Percentiles rank a stretch among this genome's conserved stretches.
Evolutionary conservation across 139 green algal genomes (phyloP).

Genomic region (Chlamydomonas asymmetrica): DNA sequence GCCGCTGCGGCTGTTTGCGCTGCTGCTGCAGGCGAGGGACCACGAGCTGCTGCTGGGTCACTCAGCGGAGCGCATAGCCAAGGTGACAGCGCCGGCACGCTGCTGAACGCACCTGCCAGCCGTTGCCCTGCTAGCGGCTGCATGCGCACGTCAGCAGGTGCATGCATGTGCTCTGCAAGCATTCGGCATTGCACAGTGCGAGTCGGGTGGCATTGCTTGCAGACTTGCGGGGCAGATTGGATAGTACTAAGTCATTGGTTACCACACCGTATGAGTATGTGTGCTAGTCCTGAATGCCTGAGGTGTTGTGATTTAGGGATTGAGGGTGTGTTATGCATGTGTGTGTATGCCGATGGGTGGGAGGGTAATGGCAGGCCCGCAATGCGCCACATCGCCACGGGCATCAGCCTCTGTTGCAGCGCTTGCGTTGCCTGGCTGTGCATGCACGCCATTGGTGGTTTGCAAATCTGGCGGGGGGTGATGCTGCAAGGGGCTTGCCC

Average conservation of each 20-base stretch:
- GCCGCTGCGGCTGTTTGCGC: background rate
- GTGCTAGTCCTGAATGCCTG: background rate
- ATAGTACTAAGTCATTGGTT: background rate
- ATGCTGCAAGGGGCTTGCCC: background rate
- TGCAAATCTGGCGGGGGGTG: background rate
- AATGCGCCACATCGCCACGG: background rate
- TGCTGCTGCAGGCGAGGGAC: conserved; percentile 36
- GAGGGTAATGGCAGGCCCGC: background rate
- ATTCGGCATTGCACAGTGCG: background rate
- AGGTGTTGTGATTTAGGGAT: too few species aligned
- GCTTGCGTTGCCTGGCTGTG: background rate
- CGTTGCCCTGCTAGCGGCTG: background rate
- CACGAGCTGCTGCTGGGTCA: conserved; percentile 52
- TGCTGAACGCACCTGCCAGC: too few species aligned
- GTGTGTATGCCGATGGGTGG: too few species aligned
- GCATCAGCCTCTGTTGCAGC: background rate
- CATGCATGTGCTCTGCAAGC: background rate
- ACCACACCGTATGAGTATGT: background rate
- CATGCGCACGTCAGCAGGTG: background rate
- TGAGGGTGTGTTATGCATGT: too few species aligned
- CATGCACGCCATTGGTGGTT: background rate
- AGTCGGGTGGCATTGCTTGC: background rate
- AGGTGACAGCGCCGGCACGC: too few species aligned
- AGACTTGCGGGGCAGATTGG: background rate
- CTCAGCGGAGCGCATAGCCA: conserved; percentile 47